These are phyloP conservation scores for Fusarium siculi DNA, from an alignment of 2,329 filamentous ascomycete species.

Conservation along the genomic window DNA sequence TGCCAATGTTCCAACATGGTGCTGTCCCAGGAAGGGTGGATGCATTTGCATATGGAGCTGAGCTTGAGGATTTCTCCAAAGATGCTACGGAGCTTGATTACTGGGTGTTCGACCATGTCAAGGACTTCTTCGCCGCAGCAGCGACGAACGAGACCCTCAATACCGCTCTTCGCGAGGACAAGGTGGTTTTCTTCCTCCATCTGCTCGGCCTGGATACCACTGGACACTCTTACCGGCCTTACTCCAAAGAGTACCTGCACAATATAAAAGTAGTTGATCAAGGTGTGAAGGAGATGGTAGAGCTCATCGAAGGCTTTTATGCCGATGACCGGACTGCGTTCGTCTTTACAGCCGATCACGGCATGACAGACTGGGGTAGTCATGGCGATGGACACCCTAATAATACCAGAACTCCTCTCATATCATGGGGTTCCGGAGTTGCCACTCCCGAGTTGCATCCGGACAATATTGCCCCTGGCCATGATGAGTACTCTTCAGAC, in stretches of 20 bases:
- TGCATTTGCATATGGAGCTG: slow-evolving; percentile 83
- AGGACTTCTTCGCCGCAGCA: slow-evolving; percentile 84
- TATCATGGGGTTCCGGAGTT: slow-evolving; percentile 93
- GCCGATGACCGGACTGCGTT: slow-evolving; percentile 87
- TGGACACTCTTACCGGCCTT: slow-evolving; percentile 87
- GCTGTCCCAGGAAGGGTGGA: slow-evolving; percentile 88
- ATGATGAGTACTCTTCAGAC: slow-evolving; percentile 90
- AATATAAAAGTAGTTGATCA: slow-evolving; percentile 96
- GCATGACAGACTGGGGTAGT: slow-evolving; percentile 99
- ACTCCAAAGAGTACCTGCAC: slow-evolving; percentile 92
- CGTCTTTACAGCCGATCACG: slow-evolving; percentile 97
- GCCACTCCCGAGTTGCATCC: slow-evolving; percentile 73
- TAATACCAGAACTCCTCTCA: slow-evolving; percentile 92
- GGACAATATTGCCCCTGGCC: slow-evolving; percentile 74
- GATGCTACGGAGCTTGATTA: slow-evolving; percentile 84
- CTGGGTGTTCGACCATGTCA: slow-evolving; percentile 97
- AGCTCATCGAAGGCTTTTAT: slow-evolving; percentile 88
- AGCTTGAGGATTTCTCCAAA: slow-evolving; percentile 89
- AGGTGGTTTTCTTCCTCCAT: slow-evolving; percentile 94
- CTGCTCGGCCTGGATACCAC: slow-evolving; percentile 91
- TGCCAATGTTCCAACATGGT: slow-evolving; percentile 97
- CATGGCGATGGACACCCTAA: slow-evolving; percentile 98
- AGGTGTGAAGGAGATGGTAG: slow-evolving; percentile 85
- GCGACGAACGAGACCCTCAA: slow-evolving; percentile 80
- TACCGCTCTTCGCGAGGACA: slow-evolving; percentile 79